A percentile compares a stretch with the other conserved stretches of the same genome.
Evolutionary conservation across 192 early-diverging fungal species (phyloP).

Genomic region (Podila minutissima): DNA sequence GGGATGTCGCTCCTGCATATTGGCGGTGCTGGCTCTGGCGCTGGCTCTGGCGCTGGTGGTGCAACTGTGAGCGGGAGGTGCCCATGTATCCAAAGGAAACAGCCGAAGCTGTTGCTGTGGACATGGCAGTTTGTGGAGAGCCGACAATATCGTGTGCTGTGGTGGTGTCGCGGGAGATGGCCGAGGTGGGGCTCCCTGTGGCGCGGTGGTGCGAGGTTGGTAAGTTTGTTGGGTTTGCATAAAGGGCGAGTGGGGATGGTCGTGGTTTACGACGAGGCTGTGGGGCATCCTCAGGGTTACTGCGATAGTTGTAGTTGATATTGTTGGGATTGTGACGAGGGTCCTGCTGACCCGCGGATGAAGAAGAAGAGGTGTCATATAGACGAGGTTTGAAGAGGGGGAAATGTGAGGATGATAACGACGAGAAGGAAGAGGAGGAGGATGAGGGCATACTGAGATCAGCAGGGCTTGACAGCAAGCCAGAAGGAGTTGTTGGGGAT

Average conservation of each 20-base stretch:
- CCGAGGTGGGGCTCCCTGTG: constrained; percentile 26
- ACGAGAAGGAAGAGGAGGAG: constrained; percentile 7
- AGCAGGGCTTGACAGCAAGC: constrained; percentile 25
- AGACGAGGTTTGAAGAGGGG: constrained; percentile 36
- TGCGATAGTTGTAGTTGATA: neutral
- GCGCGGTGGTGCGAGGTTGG: constrained; percentile 1
- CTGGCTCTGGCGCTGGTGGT: neutral
- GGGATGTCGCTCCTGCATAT: neutral
- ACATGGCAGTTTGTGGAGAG: constrained; percentile 8
- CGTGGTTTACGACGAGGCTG: neutral
- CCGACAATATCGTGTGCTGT: constrained; percentile 18
- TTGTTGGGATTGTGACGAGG: neutral
- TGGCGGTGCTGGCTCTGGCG: neutral
- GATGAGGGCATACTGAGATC: constrained; percentile 32
- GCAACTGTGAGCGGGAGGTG: neutral
- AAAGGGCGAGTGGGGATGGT: constrained; percentile 29
- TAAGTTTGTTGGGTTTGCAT: neutral
- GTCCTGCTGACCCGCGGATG: constrained; percentile 6
- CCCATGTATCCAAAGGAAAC: constrained; percentile 3
- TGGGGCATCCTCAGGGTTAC: neutral
- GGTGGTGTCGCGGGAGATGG: constrained; percentile 11
- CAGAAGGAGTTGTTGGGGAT: constrained; percentile 27
- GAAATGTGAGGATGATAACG: constrained; percentile 14
- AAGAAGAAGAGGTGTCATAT: neutral
- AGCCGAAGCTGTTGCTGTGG: neutral